Conservation (phyloP, 139 green algal genomes). For the Ulvella scutata region DNA sequence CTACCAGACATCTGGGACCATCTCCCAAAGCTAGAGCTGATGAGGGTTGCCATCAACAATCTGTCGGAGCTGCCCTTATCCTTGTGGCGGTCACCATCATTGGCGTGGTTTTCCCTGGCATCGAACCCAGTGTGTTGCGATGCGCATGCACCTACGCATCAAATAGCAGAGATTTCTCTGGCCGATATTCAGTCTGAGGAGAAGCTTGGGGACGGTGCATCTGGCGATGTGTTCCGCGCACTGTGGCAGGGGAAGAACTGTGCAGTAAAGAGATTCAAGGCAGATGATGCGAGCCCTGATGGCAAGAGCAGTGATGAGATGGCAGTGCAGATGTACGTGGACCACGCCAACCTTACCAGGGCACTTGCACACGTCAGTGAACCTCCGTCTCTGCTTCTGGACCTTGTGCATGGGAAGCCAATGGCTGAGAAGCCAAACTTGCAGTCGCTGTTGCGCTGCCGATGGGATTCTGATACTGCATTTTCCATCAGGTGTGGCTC, state of each 20-base stretch:
- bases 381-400: constrained; percentile 36
- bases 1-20: constrained; percentile 37
- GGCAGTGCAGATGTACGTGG: constrained; percentile 29
- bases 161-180: constrained; percentile 15
- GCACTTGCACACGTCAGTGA: constrained; percentile 28
- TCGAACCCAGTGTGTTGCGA: constrained; percentile 40
- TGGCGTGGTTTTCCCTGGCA: constrained; percentile 65
- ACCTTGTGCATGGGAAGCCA: constrained; percentile 28
- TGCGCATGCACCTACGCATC: constrained; percentile 8
- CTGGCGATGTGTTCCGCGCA: constrained; percentile 44
- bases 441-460: constrained; percentile 41
- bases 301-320: constrained; percentile 55
- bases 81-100: constrained; percentile 9
- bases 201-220: constrained; percentile 60
- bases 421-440: constrained; percentile 48
- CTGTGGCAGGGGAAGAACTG: constrained; percentile 22
- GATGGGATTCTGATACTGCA: constrained; percentile 19
- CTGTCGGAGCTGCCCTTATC: constrained; percentile 26
- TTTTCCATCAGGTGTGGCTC: constrained; percentile 11
- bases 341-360: constrained; percentile 45
- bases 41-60: constrained; percentile 44
- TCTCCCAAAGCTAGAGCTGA: constrained; percentile 50
- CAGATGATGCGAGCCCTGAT: constrained; percentile 17
- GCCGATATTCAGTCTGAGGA: constrained; percentile 26
- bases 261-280: constrained; percentile 60